Evolutionary conservation across 2,329 filamentous ascomycete species (phyloP).

Genomic region (Aspergillus pseudoterreus): DNA sequence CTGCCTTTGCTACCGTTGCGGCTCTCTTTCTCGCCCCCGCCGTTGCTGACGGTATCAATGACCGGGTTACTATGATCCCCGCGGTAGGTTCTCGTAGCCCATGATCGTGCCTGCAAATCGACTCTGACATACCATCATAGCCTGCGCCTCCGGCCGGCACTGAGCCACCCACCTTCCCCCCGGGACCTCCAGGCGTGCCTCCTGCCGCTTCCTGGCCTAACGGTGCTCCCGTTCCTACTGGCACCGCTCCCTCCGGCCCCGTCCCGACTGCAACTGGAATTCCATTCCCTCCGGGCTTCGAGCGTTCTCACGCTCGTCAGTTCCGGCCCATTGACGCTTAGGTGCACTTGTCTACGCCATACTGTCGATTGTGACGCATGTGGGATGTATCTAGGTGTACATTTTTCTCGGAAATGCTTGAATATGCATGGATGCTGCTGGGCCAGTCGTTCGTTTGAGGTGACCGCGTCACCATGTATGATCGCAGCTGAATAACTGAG

Average conservation of each 20-base stretch:
- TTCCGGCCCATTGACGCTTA: conserved; percentile 18
- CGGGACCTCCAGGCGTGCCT: background rate
- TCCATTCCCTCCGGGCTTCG: conserved; percentile 9
- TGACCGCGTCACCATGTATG: conserved; percentile 7
- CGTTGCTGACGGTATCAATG: conserved; percentile 18
- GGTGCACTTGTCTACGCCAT: background rate
- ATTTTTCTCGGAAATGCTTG: background rate
- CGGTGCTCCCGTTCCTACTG: conserved; percentile 3
- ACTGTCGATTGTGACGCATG: background rate
- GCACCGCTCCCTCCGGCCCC: background rate
- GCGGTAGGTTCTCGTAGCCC: conserved; percentile 2
- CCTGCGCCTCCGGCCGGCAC: conserved; percentile 3
- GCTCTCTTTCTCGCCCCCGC: conserved; percentile 20
- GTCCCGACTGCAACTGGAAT: conserved; percentile 4
- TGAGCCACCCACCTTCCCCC: conserved; percentile 1
- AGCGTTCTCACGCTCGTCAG: conserved; percentile 25
- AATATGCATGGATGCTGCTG: conserved; percentile 15
- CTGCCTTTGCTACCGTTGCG: conserved; percentile 21
- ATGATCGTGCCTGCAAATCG: background rate
- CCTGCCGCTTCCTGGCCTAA: background rate
- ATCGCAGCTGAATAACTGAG: conserved; percentile 2
- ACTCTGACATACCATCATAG: background rate
- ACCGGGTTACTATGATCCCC: conserved; percentile 3
- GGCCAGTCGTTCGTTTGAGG: conserved; percentile 16
- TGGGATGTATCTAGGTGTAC: background rate